Evolutionary conservation across 1,139 yeast genomes (phyloP), one percentile per base, ranked within the genome.

Genomic region (Kurtzmaniella natalensis): DNA sequence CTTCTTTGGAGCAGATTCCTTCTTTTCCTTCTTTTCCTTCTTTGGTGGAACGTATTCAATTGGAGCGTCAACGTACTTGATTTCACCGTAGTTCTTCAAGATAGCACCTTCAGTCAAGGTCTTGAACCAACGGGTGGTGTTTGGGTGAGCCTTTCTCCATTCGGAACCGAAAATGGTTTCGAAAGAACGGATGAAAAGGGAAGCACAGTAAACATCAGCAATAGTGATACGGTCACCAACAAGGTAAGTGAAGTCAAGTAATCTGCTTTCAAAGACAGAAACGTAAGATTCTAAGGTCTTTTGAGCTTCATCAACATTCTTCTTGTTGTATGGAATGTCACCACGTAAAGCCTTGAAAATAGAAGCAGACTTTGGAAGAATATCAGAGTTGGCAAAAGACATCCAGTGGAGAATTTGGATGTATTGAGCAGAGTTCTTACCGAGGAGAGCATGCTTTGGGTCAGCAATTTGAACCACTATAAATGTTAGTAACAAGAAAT

Each of bases 161-260:
- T 80, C 80, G 34, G 67, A 53, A 57, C 89, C 97, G 62, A 76
- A 83, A 45, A 86, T 59, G 62, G 55, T 52, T 47, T 72, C 64
- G 71, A 84, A 85, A 43, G 81, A 82, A 68, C 89, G 77, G 59
- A 63, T 53, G 50, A 78, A 64, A 46, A 70, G 55, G 42, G 79
- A 54, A 48, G 83, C 89, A 49, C 72, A 64, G 53, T 75, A 73
- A 51, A 86, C 59, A 67, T 92, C 98, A 55, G 96, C 97, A 45
- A 81, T 59, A 37, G 96, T 70, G 53, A 85, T 55, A 70, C 92
- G 77, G 72, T 89, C 96, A 58, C 95, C 94, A 53, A 81, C 96
- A 59, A 92, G 78, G 73, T 75, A 92, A 44, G 96, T 87, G 79
- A 73, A 76, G 55, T 78, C 74, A 45, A 69, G 58, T 55, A 92